Evolutionary conservation across 73 alveolate genomes (phyloP).

Genomic region (Paramecium pentaurelia): DNA sequence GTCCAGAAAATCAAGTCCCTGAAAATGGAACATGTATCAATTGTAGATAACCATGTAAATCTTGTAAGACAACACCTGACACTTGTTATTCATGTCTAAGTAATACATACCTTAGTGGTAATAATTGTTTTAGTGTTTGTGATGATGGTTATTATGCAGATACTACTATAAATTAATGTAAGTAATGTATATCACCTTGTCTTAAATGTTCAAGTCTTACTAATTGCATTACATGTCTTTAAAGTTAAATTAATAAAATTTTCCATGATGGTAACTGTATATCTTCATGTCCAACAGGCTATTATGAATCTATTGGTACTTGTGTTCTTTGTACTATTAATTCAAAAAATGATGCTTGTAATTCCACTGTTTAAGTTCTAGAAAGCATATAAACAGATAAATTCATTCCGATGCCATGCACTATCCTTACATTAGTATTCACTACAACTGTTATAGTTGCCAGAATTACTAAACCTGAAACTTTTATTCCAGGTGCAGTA

Average conservation of each 20-base stretch:
- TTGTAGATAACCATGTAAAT: neutral
- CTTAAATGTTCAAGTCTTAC: neutral
- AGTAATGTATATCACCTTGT: neutral
- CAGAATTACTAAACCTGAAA: neutral
- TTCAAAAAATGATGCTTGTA: neutral
- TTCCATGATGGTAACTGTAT: neutral
- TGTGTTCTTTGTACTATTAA: neutral
- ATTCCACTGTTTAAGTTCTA: neutral
- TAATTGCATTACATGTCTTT: neutral
- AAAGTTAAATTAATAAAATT: neutral
- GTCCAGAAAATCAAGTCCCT: neutral
- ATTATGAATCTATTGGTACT: neutral
- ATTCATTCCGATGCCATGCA: neutral
- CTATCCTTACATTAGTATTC: neutral
- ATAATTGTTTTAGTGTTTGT: neutral
- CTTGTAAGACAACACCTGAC: neutral
- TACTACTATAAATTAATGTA: neutral
- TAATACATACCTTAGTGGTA: neutral
- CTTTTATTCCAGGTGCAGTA: neutral
- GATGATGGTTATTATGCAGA: constrained; percentile 3
- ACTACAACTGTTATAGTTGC: neutral
- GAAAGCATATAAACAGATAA: neutral
- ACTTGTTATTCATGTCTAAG: neutral
- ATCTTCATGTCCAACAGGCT: neutral
- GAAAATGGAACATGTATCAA: neutral